A percentile compares a stretch with the other conserved stretches of the same genome.
Conservation (phyloP, 108 stramenopile genomes). For the Discostella pseudostelligera region DNA sequence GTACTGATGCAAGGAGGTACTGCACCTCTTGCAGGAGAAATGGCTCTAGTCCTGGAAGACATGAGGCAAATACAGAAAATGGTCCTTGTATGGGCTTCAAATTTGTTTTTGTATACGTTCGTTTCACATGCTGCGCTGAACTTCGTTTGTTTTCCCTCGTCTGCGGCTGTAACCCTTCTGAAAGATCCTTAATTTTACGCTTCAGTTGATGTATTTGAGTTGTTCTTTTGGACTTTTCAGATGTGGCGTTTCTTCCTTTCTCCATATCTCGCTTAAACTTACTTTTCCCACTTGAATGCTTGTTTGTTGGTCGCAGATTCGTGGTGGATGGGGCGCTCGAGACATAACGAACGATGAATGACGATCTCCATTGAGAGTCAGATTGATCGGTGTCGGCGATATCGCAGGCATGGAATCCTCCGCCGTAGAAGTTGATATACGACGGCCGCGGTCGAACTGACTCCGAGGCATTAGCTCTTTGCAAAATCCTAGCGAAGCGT, state of each 20-base stretch:
- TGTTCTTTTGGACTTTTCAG: slow-evolving; percentile 1
- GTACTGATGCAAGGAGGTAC: slow-evolving; percentile 26
- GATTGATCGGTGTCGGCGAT: no score
- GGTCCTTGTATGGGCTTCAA: slow-evolving; percentile 18
- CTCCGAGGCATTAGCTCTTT: no score
- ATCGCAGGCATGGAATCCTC: no score
- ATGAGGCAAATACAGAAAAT: slow-evolving; percentile 51
- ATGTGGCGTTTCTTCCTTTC: neutral
- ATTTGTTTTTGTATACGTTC: neutral
- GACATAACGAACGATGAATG: neutral
- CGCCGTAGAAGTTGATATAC: no score
- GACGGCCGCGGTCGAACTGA: no score
- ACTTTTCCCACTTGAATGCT: no score
- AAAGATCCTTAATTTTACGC: slow-evolving; percentile 3
- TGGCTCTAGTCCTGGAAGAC: slow-evolving; percentile 71
- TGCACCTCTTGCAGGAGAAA: slow-evolving; percentile 53
- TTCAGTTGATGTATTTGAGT: slow-evolving; percentile 5
- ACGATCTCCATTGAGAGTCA: no score
- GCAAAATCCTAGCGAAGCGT: neutral
- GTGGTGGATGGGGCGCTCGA: slow-evolving; percentile 2
- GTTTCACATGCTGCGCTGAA: neutral
- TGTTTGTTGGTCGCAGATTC: no score
- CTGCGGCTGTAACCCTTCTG: slow-evolving; percentile 3
- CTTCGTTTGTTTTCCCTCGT: neutral
- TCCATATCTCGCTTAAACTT: neutral